phyloP scores from a whole-genome alignment of 164 flowering plant genomes.

The Umbellularia californica region DNA sequence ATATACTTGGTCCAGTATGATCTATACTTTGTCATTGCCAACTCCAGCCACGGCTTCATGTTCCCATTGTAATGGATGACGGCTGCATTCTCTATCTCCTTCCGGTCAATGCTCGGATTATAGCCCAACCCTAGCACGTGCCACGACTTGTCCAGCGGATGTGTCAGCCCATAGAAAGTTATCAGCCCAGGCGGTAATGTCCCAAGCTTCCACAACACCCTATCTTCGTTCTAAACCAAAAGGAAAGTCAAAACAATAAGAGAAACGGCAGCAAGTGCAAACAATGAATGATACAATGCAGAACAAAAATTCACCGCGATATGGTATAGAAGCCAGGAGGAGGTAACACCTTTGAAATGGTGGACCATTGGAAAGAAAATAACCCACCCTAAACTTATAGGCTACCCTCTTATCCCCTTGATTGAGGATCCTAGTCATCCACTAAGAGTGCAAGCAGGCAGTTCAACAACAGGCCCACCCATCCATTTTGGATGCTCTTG shows the following conservation, averaged over 20 bases:
- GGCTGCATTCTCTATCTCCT: constrained; percentile 85
- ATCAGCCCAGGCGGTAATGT: constrained; percentile 95
- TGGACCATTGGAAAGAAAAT: not conserved
- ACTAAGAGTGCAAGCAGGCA: not conserved
- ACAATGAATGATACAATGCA: not conserved
- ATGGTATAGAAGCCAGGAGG: not conserved
- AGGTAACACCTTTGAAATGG: not conserved
- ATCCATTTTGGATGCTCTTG: not conserved
- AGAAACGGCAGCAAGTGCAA: not conserved
- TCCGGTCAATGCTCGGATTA: constrained; percentile 77
- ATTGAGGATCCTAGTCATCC: not conserved
- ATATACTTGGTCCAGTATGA: constrained; percentile 92
- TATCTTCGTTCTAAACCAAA: constrained; percentile 73
- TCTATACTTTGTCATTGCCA: constrained; percentile 95
- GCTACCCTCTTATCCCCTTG: not conserved
- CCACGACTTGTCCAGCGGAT: constrained; percentile 92
- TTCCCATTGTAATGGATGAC: constrained; percentile 96
- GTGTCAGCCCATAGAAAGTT: constrained; percentile 84
- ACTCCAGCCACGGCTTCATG: constrained; percentile 98
- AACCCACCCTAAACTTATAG: not conserved
- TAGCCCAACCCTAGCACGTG: constrained; percentile 98
- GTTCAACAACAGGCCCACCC: not conserved
- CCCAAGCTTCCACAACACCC: constrained; percentile 95
- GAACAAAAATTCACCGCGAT: not conserved
- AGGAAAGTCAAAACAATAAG: not conserved